phyloP scores from a whole-genome alignment of 2,329 filamentous ascomycete genomes.

The Knufia petricola region DNA sequence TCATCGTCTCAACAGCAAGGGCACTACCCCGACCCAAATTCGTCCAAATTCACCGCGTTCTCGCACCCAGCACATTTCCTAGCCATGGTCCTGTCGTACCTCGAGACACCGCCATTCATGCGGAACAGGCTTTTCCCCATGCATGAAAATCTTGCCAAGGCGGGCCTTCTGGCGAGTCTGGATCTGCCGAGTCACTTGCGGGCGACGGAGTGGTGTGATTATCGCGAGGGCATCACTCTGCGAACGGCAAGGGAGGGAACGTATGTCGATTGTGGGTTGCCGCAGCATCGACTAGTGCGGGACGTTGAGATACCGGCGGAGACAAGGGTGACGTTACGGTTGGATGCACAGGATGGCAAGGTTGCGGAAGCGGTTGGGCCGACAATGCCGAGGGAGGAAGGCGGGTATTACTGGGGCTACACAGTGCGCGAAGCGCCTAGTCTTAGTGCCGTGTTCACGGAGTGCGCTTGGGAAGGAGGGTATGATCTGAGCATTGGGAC shows the following conservation, averaged over 20 bases:
- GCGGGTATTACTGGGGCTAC: slow-evolving; percentile 83
- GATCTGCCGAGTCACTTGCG: slow-evolving; percentile 80
- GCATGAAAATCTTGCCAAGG: slow-evolving; percentile 66
- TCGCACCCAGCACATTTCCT: slow-evolving; percentile 72
- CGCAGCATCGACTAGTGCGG: slow-evolving; percentile 42
- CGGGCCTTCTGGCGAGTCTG: slow-evolving; percentile 63
- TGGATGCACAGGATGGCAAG: slow-evolving; percentile 28
- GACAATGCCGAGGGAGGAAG: slow-evolving; percentile 58
- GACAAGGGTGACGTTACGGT: slow-evolving; percentile 62
- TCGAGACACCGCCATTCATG: slow-evolving; percentile 77
- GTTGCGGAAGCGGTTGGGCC: slow-evolving; percentile 57
- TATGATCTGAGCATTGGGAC: slow-evolving; percentile 80
- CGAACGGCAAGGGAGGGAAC: slow-evolving; percentile 40
- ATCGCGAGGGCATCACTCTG: slow-evolving; percentile 65
- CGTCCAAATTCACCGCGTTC: slow-evolving; percentile 51
- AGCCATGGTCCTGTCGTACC: slow-evolving; percentile 66
- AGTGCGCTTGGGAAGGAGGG: slow-evolving; percentile 62
- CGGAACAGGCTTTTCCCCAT: slow-evolving; percentile 65
- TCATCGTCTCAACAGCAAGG: slow-evolving; percentile 26
- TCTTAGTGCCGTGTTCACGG: slow-evolving; percentile 66
- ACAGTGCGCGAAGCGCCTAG: slow-evolving; percentile 55
- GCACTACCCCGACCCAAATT: slow-evolving; percentile 32
- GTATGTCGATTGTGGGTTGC: slow-evolving; percentile 43
- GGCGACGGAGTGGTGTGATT: slow-evolving; percentile 66
- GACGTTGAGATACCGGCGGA: slow-evolving; percentile 53